Percentiles rank a stretch among this genome's conserved stretches.
These are phyloP conservation scores for Cynanchum wilfordii DNA, from an alignment of 257 asterid species.

Conservation along the genomic window DNA sequence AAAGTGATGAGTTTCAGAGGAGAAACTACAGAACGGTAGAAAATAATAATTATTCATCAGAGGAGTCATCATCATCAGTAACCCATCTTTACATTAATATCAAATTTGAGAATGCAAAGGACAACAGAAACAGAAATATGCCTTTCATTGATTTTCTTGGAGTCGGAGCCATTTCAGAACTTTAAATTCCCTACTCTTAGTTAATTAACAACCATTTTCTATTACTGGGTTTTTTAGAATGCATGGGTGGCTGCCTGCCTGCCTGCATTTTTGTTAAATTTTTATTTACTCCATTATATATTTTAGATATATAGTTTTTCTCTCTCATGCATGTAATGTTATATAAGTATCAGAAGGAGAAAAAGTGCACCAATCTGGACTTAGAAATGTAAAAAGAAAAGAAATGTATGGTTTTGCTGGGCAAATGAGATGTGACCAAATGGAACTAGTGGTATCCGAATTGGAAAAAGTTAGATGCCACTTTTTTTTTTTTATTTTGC, in stretches of 20 bases:
- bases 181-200: no score
- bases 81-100: slow-evolving; percentile 13
- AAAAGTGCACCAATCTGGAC: no score
- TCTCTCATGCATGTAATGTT: no score
- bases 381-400: no score
- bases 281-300: no score
- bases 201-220: no score
- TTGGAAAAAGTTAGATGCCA: neutral
- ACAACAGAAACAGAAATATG: slow-evolving; percentile 10
- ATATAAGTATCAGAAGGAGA: no score
- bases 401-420: neutral
- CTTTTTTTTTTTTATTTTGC: no score
- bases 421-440: neutral
- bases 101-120: slow-evolving; percentile 12
- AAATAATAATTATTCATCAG: neutral
- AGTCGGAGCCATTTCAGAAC: slow-evolving; percentile 24
- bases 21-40: slow-evolving; percentile 4
- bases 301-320: no score
- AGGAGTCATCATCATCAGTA: slow-evolving; percentile 31
- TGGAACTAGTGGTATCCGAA: neutral
- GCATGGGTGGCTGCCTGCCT: no score
- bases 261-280: no score
- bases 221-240: no score
- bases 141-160: slow-evolving; percentile 40
- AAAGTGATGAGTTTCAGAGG: slow-evolving; percentile 1